Evolutionary conservation across 2,329 filamentous ascomycete genomes (phyloP).

Genomic region (Talaromyces sp.): DNA sequence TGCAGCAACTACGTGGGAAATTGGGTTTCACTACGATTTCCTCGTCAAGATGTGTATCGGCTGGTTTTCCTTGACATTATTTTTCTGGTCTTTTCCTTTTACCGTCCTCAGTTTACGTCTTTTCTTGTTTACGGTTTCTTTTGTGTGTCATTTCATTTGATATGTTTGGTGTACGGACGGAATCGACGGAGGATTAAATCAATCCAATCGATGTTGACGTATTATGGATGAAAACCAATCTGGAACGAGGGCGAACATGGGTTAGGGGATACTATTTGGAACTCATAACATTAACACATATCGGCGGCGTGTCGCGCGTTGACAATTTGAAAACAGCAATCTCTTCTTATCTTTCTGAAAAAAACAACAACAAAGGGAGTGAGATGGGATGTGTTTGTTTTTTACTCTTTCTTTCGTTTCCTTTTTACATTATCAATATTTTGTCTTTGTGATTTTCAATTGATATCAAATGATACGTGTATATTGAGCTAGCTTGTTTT

Average conservation of each 20-base stretch:
- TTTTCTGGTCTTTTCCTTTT: background rate
- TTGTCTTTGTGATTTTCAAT: background rate
- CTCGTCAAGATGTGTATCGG: background rate
- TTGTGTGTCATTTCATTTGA: background rate
- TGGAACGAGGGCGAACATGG: background rate
- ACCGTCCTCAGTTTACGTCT: background rate
- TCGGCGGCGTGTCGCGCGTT: background rate
- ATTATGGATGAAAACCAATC: background rate
- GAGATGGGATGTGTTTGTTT: background rate
- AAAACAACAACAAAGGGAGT: too few species aligned
- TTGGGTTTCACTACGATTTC: background rate
- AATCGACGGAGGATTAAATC: background rate
- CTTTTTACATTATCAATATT: background rate
- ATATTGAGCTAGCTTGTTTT: background rate
- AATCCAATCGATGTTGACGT: background rate
- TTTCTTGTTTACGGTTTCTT: background rate
- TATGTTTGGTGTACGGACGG: background rate
- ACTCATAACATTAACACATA: background rate
- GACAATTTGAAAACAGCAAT: background rate
- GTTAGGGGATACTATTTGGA: background rate
- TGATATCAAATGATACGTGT: background rate
- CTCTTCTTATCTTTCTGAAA: background rate
- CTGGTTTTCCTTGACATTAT: background rate
- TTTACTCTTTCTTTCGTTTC: background rate
- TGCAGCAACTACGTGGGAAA: background rate